phyloP scores from a whole-genome alignment of 2,329 filamentous ascomycete species.

The Rutstroemia sydowiana region DNA sequence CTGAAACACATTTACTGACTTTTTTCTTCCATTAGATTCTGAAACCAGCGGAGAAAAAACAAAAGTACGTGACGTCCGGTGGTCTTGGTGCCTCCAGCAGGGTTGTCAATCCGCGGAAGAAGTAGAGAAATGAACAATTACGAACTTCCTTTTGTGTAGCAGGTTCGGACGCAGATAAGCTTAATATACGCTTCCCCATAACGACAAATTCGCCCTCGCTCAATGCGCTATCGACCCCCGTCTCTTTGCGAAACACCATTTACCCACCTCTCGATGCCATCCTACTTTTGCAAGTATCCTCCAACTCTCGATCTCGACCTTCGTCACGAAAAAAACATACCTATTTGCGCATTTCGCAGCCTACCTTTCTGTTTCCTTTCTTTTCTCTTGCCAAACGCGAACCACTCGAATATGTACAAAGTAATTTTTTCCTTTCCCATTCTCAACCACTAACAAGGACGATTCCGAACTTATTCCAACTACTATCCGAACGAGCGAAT shows the following conservation, averaged over 20 bases:
- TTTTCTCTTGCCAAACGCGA: slow-evolving; percentile 3
- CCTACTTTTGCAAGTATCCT: slow-evolving; percentile 17
- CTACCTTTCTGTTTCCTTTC: slow-evolving; percentile 7
- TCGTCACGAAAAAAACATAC: slow-evolving; percentile 22
- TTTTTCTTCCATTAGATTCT: slow-evolving; percentile 60
- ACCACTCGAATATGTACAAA: slow-evolving; percentile 7
- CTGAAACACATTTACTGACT: slow-evolving; percentile 12
- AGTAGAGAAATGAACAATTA: slow-evolving; percentile 58
- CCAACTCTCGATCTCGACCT: slow-evolving; percentile 18
- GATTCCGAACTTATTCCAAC: slow-evolving; percentile 3
- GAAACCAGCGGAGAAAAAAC: slow-evolving; percentile 99
- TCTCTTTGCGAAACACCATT: slow-evolving; percentile 13
- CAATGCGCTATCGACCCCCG: slow-evolving; percentile 16
- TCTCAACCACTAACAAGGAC: slow-evolving; percentile 8
- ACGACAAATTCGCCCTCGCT: slow-evolving; percentile 21
- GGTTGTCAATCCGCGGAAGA: slow-evolving; percentile 64
- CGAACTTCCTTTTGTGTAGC: slow-evolving; percentile 66
- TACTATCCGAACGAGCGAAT: slow-evolving; percentile 1
- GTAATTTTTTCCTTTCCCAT: slow-evolving; percentile 2
- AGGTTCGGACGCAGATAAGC: slow-evolving; percentile 93
- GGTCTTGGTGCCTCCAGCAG: slow-evolving; percentile 54
- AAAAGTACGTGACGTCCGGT: slow-evolving; percentile 90
- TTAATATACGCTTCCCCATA: slow-evolving; percentile 23
- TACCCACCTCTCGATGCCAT: slow-evolving; percentile 15
- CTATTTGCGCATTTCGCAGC: slow-evolving; percentile 20